Evolutionary conservation across 2,329 filamentous ascomycete species (phyloP).

Genomic region (Colletotrichum tanaceti): DNA sequence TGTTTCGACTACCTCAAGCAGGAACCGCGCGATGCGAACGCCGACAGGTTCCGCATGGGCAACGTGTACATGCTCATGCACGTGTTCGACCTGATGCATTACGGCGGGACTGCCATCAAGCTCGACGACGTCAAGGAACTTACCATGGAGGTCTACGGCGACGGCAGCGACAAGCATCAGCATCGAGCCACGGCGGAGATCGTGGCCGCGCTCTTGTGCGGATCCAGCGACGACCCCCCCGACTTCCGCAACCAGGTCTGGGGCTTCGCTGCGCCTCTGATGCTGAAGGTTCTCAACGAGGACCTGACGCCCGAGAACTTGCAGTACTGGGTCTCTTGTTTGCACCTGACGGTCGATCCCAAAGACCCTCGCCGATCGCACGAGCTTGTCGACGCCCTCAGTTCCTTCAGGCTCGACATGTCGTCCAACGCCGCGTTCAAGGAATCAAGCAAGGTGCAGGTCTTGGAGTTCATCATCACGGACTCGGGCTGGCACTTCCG

Average conservation of each 20-base stretch:
- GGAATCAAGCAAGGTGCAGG: constrained; percentile 93
- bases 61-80: constrained; percentile 89
- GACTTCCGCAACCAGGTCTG: constrained; percentile 82
- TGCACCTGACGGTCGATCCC: constrained; percentile 87
- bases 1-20: constrained; percentile 97
- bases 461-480: constrained; percentile 87
- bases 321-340: constrained; percentile 92
- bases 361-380: constrained; percentile 90
- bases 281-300: constrained; percentile 88
- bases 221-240: constrained; percentile 80
- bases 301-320: constrained; percentile 94
- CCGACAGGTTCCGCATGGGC: constrained; percentile 90
- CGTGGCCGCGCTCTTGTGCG: constrained; percentile 83
- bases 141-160: constrained; percentile 81
- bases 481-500: constrained; percentile 98
- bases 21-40: constrained; percentile 83
- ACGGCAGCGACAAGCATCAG: constrained; percentile 97
- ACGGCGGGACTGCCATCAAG: constrained; percentile 79
- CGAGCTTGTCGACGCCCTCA: constrained; percentile 85
- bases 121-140: constrained; percentile 91
- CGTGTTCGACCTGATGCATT: constrained; percentile 89
- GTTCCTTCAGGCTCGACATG: constrained; percentile 92
- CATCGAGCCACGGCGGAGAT: constrained; percentile 97
- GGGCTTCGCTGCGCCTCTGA: constrained; percentile 89
- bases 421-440: constrained; percentile 97